These are phyloP conservation scores for Venturia aucupariae DNA, from an alignment of 2,329 filamentous ascomycete species.

Conservation along the genomic window DNA sequence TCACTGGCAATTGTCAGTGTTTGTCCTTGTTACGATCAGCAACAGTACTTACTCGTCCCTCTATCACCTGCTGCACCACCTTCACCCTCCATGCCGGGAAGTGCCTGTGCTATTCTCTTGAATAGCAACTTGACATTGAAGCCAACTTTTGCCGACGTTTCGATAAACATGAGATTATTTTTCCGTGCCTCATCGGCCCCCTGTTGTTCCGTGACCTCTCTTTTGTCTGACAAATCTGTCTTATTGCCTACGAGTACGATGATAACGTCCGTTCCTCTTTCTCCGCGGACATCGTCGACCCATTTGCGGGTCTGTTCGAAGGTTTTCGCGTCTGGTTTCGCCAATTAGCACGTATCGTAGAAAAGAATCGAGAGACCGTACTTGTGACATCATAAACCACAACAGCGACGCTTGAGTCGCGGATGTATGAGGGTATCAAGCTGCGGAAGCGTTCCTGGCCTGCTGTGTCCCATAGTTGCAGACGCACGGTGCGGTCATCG, in stretches of 20 bases:
- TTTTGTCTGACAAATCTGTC: constrained; percentile 96
- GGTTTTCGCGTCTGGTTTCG: constrained; percentile 65
- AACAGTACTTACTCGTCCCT: constrained; percentile 13
- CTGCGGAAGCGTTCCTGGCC: constrained; percentile 96
- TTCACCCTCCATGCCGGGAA: constrained; percentile 96
- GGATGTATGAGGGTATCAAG: constrained; percentile 95
- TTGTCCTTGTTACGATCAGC: not conserved
- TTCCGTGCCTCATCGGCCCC: constrained; percentile 98
- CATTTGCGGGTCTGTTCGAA: constrained; percentile 99
- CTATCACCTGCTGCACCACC: constrained; percentile 37
- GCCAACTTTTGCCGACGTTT: constrained; percentile 94
- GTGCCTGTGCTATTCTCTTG: constrained; percentile 92
- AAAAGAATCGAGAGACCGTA: constrained; percentile 30
- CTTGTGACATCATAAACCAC: constrained; percentile 98
- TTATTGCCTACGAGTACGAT: constrained; percentile 98
- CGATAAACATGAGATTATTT: constrained; percentile 97
- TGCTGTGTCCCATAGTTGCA: constrained; percentile 97
- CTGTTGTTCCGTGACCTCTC: constrained; percentile 91
- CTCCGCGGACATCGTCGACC: constrained; percentile 96
- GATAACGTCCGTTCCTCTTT: constrained; percentile 96
- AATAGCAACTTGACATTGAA: constrained; percentile 98
- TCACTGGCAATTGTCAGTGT: constrained; percentile 51
- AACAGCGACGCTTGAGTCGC: constrained; percentile 93
- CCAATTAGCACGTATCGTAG: not conserved
- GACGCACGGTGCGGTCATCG: constrained; percentile 91